These are phyloP conservation scores for Hevea brasiliensis DNA, from an alignment of 345 rosid genomes.

Conservation along the genomic window DNA sequence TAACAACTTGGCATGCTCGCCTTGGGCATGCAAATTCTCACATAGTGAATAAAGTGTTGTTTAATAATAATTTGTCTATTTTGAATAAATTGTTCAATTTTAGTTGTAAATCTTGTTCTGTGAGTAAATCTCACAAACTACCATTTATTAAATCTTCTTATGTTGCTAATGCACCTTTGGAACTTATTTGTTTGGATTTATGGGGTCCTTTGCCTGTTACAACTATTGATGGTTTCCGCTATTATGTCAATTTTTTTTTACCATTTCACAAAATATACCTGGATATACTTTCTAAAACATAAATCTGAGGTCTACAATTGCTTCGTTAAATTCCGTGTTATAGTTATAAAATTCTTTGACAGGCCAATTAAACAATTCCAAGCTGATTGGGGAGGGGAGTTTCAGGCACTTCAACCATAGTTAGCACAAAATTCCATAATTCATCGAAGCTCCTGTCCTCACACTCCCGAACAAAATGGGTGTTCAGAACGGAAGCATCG, in stretches of 20 bases:
- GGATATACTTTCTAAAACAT: too few relatives aligned
- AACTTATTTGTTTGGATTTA: not conserved
- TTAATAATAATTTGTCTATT: too few relatives aligned
- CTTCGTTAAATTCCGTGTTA: not conserved
- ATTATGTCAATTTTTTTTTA: not conserved
- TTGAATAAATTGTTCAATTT: too few relatives aligned
- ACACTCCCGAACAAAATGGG: not conserved
- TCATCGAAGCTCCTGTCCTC: not conserved
- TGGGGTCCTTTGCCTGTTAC: not conserved
- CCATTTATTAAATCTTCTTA: too few relatives aligned
- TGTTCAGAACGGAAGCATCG: not conserved
- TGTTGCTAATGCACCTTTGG: not conserved
- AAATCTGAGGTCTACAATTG: not conserved
- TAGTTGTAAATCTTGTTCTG: too few relatives aligned
- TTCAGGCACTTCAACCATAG: not conserved
- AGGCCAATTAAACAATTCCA: not conserved
- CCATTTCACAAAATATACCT: too few relatives aligned
- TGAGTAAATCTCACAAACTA: too few relatives aligned
- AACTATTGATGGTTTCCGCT: not conserved
- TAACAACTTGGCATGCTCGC: too few relatives aligned
- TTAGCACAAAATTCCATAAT: not conserved
- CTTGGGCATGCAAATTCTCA: too few relatives aligned
- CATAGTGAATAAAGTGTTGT: too few relatives aligned
- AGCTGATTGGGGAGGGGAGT: not conserved
- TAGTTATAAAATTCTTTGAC: not conserved